Evolutionary conservation across 2,329 filamentous ascomycete species (phyloP).

Genomic region (Hymenoscyphus fraxineus): DNA sequence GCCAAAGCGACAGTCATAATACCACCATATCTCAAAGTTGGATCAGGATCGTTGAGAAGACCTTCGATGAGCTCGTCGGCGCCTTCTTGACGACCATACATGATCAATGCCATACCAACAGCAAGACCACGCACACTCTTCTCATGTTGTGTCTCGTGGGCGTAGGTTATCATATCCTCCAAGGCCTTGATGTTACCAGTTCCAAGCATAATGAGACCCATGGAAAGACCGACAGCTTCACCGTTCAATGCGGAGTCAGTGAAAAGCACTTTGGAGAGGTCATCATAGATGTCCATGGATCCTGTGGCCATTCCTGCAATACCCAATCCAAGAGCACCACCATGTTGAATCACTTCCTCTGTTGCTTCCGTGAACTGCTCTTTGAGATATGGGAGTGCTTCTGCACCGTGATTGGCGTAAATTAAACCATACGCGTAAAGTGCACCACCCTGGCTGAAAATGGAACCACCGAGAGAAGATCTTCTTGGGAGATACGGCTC

Average conservation of each 20-base stretch:
- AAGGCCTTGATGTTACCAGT: constrained; percentile 93
- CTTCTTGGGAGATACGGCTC: constrained; percentile 89
- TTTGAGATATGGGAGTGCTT: constrained; percentile 77
- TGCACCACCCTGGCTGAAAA: constrained; percentile 94
- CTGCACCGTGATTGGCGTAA: constrained; percentile 93
- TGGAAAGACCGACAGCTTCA: constrained; percentile 90
- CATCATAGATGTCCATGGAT: constrained; percentile 84
- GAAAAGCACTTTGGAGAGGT: constrained; percentile 83
- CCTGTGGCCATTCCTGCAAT: constrained; percentile 98
- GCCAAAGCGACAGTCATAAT: constrained; percentile 98
- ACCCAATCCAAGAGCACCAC: constrained; percentile 89
- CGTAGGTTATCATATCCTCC: constrained; percentile 96
- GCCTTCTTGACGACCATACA: constrained; percentile 93
- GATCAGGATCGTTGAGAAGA: constrained; percentile 87
- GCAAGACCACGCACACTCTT: constrained; percentile 97
- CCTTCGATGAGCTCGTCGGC: constrained; percentile 94
- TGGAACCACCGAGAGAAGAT: constrained; percentile 73
- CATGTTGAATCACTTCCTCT: constrained; percentile 94
- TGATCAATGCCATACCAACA: constrained; percentile 95
- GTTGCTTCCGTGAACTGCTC: constrained; percentile 70
- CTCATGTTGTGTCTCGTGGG: constrained; percentile 96
- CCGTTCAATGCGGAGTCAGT: constrained; percentile 94
- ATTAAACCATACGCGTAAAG: constrained; percentile 94
- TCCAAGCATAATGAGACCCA: constrained; percentile 97
- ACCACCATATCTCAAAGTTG: constrained; percentile 90